phyloP scores from a whole-genome alignment of 768 basidiomycete species.

The Amanita rimosa region DNA sequence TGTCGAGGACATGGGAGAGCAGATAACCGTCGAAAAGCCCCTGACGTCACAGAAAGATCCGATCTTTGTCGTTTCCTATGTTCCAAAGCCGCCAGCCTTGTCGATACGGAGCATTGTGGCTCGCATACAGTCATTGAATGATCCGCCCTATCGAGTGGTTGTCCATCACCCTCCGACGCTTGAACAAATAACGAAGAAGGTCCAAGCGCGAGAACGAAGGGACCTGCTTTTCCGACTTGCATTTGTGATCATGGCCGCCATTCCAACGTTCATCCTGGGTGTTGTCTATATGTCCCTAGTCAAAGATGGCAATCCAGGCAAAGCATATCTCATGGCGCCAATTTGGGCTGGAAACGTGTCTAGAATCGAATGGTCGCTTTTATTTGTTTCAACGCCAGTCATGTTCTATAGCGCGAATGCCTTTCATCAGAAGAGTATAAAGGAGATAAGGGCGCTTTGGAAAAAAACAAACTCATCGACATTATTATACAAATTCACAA shows the following conservation, averaged over 20 bases:
- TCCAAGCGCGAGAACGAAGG: constrained; percentile 49
- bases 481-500: constrained; percentile 43
- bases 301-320: constrained; percentile 29
- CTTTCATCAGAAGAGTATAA: constrained; percentile 45
- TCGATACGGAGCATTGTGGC: constrained; percentile 59
- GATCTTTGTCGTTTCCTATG: constrained; percentile 38
- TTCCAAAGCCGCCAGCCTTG: constrained; percentile 36
- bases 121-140: constrained; percentile 26
- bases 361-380: constrained; percentile 50
- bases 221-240: constrained; percentile 42
- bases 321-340: constrained; percentile 39
- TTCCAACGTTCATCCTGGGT: constrained; percentile 72
- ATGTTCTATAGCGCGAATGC: constrained; percentile 54
- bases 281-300: constrained; percentile 70
- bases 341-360: constrained; percentile 57
- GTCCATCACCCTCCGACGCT: constrained; percentile 42
- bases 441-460: constrained; percentile 51
- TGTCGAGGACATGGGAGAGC: constrained; percentile 22
- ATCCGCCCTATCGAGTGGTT: constrained; percentile 32
- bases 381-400: constrained; percentile 56
- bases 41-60: constrained; percentile 28
- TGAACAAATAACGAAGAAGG: constrained; percentile 43
- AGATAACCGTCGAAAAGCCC: constrained; percentile 28
- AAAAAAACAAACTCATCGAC: constrained; percentile 39
- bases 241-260: constrained; percentile 48